phyloP scores from a whole-genome alignment of 169 alveolate genomes.

The Plasmodium inui region DNA sequence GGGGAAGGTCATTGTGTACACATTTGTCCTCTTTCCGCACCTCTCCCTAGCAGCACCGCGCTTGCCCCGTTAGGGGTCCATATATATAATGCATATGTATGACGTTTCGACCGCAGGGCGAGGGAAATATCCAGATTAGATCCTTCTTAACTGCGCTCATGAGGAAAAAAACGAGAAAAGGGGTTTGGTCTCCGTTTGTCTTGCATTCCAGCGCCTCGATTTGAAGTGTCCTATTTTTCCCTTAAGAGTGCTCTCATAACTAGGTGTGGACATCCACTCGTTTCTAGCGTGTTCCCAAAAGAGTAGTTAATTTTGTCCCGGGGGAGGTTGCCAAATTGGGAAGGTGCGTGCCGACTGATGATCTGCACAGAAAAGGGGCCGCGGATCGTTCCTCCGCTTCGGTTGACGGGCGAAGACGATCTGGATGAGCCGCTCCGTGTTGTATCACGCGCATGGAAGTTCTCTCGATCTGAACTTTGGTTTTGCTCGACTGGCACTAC shows the following conservation, averaged over 20 bases:
- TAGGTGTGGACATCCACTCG: not conserved
- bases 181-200: not conserved
- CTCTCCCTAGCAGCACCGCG: not conserved
- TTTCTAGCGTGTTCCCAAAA: not conserved
- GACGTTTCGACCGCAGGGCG: not conserved
- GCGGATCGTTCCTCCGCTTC: not conserved
- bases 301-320: not conserved
- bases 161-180: not conserved
- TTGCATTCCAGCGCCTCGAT: not conserved
- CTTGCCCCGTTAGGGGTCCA: not conserved
- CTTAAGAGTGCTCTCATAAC: not conserved
- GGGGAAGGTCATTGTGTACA: constrained; percentile 1
- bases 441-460: not conserved
- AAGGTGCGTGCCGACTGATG: not conserved
- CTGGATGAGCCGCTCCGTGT: too few relatives aligned
- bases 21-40: not conserved
- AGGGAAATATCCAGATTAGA: not conserved
- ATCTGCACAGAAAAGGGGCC: not conserved
- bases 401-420: too few relatives aligned
- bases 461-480: not conserved
- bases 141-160: not conserved
- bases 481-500: not conserved
- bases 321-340: not conserved
- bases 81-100: not conserved
- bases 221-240: not conserved